Percentiles rank a stretch among this genome's conserved stretches.
phyloP scores from a whole-genome alignment of 306 rosid species.

The Citrullus mucosospermus region DNA sequence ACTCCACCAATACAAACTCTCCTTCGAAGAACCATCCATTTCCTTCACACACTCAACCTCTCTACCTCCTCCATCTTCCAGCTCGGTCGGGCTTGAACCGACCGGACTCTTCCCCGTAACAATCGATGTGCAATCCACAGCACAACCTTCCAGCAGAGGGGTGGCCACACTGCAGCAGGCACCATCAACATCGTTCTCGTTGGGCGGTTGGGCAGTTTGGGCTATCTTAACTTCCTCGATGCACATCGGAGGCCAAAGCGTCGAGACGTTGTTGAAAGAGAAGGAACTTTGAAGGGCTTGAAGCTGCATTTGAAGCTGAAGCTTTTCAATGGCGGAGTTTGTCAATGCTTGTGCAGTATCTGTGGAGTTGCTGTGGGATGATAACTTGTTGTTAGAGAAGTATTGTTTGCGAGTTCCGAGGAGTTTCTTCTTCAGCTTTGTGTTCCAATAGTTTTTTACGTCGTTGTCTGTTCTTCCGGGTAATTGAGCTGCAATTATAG shows the following conservation, averaged over 20 bases:
- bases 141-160: neutral
- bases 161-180: neutral
- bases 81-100: neutral
- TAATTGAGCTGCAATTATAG: slow-evolving; percentile 36
- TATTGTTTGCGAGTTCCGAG: slow-evolving; percentile 66
- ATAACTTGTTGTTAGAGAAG: slow-evolving; percentile 5
- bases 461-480: slow-evolving; percentile 42
- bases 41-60: neutral
- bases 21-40: neutral
- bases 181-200: too few species aligned
- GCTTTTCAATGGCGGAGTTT: slow-evolving; percentile 69
- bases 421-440: slow-evolving; percentile 73
- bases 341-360: slow-evolving; percentile 38
- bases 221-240: neutral
- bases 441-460: slow-evolving; percentile 7
- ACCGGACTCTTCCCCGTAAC: neutral
- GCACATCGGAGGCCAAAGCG: slow-evolving; percentile 40
- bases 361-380: neutral
- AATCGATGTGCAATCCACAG: neutral
- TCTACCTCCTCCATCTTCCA: neutral
- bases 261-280: slow-evolving; percentile 34
- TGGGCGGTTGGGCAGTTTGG: neutral
- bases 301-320: slow-evolving; percentile 86
- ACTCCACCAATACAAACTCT: neutral
- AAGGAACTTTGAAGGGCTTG: slow-evolving; percentile 62